Evolutionary conservation across 2,329 filamentous ascomycete species (phyloP), one percentile per base, ranked within the genome.

Genomic region (Apiospora sp.): DNA sequence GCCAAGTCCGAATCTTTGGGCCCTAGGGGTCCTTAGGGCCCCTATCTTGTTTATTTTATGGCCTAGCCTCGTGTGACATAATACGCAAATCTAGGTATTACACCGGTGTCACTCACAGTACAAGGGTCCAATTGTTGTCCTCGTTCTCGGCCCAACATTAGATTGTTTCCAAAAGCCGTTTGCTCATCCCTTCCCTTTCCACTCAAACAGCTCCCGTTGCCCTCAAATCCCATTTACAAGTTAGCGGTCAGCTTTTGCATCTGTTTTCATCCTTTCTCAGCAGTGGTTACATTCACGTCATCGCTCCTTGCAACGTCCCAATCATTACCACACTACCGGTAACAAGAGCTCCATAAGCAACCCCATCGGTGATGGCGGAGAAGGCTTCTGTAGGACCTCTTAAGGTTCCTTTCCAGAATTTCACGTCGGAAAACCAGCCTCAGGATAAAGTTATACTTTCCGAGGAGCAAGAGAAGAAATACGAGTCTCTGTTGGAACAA

Each of bases 401-500:
- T 61, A 84, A 84, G 78, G 91, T 87, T 61, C 92, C 92, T 46
- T 86, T 94, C 75, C 81, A 83, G n/a, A 80, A 82, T 12, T 92
- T 92, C 1, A 82, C 87, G 1, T 83, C 92, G 1, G 84, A 84
- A 48, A 88, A 88, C 80, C 89, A 88, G 72, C 90, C 93, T 3
- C 80, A 85, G 16, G 80, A 89, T 7, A 86, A 87, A 13, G 82
- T 89, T 7, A 82, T 87, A 72, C 89, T 98, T 77, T 95, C 92
- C 14, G 80, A 89, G 13, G 94, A 97, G 48, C 94, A 98, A 83
- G 84, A 93, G 80, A 81, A 87, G 76, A 98, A 98, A 84, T 98
- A 98, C 84, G 89, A 92, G 61, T 86, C 90, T 75, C 87, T 98
- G 69, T 89, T 98, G 67, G 86, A 89, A 67, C 88, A 89, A 71